These are phyloP conservation scores for Termitomyces sp. DNA, from an alignment of 768 basidiomycete species.

Conservation along the genomic window DNA sequence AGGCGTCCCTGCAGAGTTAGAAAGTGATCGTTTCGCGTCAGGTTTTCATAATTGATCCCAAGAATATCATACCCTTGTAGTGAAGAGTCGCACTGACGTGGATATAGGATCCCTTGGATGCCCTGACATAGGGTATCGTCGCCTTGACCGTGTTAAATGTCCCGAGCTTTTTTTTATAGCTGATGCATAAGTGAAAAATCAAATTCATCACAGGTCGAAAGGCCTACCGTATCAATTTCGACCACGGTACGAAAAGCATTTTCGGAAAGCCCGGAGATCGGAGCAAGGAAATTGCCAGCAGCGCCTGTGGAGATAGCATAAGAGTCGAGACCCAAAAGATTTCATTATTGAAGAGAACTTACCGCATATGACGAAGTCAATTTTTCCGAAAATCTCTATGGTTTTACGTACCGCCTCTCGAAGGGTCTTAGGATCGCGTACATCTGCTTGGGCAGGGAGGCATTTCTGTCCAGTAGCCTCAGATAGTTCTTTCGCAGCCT, in stretches of 20 bases:
- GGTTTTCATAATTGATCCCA: background rate
- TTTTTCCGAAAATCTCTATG: conserved; percentile 73
- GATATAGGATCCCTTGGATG: conserved; percentile 76
- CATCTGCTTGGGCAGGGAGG: conserved; percentile 75
- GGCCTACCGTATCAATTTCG: conserved; percentile 84
- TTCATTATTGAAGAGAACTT: conserved; percentile 16
- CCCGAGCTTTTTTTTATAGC: conserved; percentile 53
- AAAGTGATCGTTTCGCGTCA: background rate
- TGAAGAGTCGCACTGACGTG: conserved; percentile 90
- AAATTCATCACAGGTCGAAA: background rate
- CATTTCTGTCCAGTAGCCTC: conserved; percentile 67
- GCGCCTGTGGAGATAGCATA: conserved; percentile 51
- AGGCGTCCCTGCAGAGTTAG: conserved; percentile 51
- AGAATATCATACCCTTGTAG: conserved; percentile 55
- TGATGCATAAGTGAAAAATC: background rate
- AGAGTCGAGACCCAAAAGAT: background rate
- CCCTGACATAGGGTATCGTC: conserved; percentile 70
- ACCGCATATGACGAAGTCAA: conserved; percentile 97
- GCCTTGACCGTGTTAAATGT: conserved; percentile 96
- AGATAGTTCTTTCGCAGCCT: conserved; percentile 69
- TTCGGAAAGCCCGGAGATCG: conserved; percentile 78
- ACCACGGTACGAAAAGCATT: conserved; percentile 92
- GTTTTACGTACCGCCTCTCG: conserved; percentile 72
- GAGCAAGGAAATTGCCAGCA: conserved; percentile 93
- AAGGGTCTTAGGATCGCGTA: conserved; percentile 71